Base-by-base conservation (phyloP, 1,284 basidiomycete genomes). In the Cystobasidium sp. region DNA sequence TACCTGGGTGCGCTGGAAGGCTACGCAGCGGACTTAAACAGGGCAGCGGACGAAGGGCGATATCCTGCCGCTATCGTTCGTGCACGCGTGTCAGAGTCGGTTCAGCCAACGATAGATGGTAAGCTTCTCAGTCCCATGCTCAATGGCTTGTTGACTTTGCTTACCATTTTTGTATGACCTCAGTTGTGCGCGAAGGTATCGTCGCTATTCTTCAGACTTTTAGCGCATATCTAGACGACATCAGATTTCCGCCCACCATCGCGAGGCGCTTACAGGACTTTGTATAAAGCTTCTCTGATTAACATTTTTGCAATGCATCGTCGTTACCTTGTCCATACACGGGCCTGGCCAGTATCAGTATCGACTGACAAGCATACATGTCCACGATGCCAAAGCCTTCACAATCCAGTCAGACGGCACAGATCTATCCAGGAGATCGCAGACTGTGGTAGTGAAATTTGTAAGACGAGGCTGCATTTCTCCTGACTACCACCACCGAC, bases 131-230 rank as follows among this genome's bases (percentile, higher is more conserved):
- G 10, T 18, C 49, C 31, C 5, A 6, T 18, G 5, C 14, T 12
- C 0, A 20, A 5, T 47, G 12, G 39, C 46, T 3, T 24, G 52
- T 47, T 39, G 66, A 7, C 44, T 20, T 52, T 12, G 49, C 31
- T 69, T 14, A 43, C 24, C 10, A 62, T 18, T 39, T 20, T 22
- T 52, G 1, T 8, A 65, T 75, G 65, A 63, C 71, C 75, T 12
- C 77, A 93, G 92, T 87, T 1, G 78, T 93, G 77, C 89, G 89
- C 79, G 87, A 87, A 56, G 89, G 89, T 2, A 83, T 93, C 6
- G 86, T 86, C 44, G 84, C 87, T 56, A 88, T 94, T 58, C 85
- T 88, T 64, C 84, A 87, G 77, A 91, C 89, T 49, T 94, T 93
- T 81, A 89, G 89, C 1, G 87, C 88, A 74, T 90, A 88, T 79